Percentiles rank a stretch among this genome's conserved stretches.
These are phyloP conservation scores for Tylopilus sp. DNA, from an alignment of 1,284 basidiomycete species.

Conservation along the genomic window DNA sequence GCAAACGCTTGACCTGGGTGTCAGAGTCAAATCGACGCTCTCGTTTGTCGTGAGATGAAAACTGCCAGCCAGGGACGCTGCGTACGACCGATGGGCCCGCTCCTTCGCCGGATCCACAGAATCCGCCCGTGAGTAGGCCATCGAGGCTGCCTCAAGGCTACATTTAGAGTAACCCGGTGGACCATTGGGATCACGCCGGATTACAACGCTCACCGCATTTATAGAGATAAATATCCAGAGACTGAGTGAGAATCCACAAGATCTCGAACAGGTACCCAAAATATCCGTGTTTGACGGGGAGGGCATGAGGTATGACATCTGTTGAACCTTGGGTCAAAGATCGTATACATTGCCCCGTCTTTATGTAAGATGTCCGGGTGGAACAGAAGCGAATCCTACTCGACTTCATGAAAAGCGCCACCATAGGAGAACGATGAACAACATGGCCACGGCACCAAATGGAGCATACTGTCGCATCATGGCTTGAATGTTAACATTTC, in stretches of 20 bases:
- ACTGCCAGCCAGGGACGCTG: not conserved
- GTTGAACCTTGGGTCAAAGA: constrained; percentile 8
- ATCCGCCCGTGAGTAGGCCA: not conserved
- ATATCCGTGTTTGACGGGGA: not conserved
- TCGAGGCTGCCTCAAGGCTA: not conserved
- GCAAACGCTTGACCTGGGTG: constrained; percentile 8
- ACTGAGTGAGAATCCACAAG: not conserved
- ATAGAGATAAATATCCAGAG: not conserved
- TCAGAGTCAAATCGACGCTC: not conserved
- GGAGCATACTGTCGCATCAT: constrained; percentile 96
- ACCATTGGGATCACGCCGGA: not conserved
- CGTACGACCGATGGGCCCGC: not conserved
- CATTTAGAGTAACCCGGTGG: not conserved
- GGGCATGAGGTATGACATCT: not conserved
- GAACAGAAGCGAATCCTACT: constrained; percentile 13
- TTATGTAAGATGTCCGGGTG: constrained; percentile 21
- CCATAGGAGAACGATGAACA: constrained; percentile 86
- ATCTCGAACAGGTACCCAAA: not conserved
- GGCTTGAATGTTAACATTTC: constrained; percentile 92
- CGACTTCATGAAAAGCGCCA: constrained; percentile 74
- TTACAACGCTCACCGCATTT: not conserved
- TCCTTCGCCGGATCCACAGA: not conserved
- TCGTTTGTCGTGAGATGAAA: not conserved
- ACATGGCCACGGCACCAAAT: constrained; percentile 72
- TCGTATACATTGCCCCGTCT: constrained; percentile 28